Evolutionary conservation across 179 eudicot species (phyloP).

Genomic region (Silene noctiflora): DNA sequence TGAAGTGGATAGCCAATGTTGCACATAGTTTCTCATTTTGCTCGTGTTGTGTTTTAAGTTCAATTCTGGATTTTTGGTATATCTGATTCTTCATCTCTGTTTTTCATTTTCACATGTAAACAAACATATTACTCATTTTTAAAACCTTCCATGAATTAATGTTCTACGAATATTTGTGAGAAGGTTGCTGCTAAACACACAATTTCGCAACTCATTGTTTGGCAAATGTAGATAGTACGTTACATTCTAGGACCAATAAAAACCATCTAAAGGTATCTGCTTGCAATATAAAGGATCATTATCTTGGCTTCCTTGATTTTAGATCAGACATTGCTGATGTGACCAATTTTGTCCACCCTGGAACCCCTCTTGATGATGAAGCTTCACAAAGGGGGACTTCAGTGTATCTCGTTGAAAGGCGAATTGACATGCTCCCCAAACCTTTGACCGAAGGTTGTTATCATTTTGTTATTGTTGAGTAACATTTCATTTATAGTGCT

Average conservation of each 20-base stretch:
- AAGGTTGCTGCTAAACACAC: background rate
- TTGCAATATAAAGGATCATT: background rate
- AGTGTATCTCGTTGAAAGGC: slow-evolving; percentile 94
- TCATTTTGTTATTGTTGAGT: slow-evolving; percentile 10
- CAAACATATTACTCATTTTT: background rate
- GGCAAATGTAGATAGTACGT: too few relatives aligned
- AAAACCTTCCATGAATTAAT: background rate
- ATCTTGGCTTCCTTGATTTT: slow-evolving; percentile 41
- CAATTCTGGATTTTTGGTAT: background rate
- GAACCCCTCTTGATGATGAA: slow-evolving; percentile 90
- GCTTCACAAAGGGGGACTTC: slow-evolving; percentile 97
- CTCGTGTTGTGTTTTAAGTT: background rate
- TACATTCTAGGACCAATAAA: too few relatives aligned
- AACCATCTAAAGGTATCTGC: background rate
- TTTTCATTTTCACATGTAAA: background rate
- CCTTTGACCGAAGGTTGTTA: slow-evolving; percentile 94
- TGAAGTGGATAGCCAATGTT: background rate
- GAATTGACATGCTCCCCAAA: slow-evolving; percentile 99
- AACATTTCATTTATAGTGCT: background rate
- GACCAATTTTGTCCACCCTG: slow-evolving; percentile 95
- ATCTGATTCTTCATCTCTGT: background rate
- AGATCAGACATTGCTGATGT: slow-evolving; percentile 93
- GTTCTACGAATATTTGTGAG: background rate
- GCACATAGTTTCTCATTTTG: slow-evolving; percentile 7
- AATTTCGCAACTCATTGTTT: too few relatives aligned